Percentiles rank a stretch among this genome's conserved stretches.
Evolutionary conservation across 805 yeast genomes (phyloP).

Genomic region (Candida namnaoensis): DNA sequence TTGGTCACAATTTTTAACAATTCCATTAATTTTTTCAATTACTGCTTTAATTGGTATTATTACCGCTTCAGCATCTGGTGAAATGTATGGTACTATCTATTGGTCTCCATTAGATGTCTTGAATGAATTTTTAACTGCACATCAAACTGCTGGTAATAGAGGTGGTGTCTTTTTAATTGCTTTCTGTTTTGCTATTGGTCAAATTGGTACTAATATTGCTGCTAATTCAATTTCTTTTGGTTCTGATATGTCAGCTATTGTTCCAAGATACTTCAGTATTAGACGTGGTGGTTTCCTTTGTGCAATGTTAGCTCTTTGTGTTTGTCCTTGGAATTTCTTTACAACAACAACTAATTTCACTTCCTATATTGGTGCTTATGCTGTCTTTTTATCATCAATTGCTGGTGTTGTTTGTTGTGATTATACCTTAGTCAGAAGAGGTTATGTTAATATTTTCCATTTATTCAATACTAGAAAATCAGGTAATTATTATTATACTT

Average conservation of each 20-base stretch:
- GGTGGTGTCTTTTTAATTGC: conserved; percentile 77
- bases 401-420: conserved; percentile 64
- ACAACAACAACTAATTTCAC: conserved; percentile 61
- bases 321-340: conserved; percentile 79
- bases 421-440: conserved; percentile 63
- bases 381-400: conserved; percentile 69
- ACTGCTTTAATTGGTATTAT: conserved; percentile 82
- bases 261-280: conserved; percentile 59
- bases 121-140: conserved; percentile 47
- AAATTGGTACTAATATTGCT: conserved; percentile 69
- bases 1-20: conserved; percentile 53
- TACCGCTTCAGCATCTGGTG: conserved; percentile 70
- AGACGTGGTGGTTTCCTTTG: conserved; percentile 78
- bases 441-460: conserved; percentile 48
- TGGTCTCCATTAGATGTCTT: conserved; percentile 85
- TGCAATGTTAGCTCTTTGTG: conserved; percentile 59
- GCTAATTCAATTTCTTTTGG: conserved; percentile 68
- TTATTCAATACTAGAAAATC: conserved; percentile 37
- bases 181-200: conserved; percentile 64
- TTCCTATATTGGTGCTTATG: conserved; percentile 65
- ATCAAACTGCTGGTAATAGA: conserved; percentile 50
- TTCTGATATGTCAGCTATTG: conserved; percentile 59
- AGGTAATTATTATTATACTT: conserved; percentile 42
- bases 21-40: conserved; percentile 71
- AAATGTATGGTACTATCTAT: conserved; percentile 56